Evolutionary conservation across 2,329 filamentous ascomycete genomes (phyloP).

Genomic region (Xylariaceae sp.): DNA sequence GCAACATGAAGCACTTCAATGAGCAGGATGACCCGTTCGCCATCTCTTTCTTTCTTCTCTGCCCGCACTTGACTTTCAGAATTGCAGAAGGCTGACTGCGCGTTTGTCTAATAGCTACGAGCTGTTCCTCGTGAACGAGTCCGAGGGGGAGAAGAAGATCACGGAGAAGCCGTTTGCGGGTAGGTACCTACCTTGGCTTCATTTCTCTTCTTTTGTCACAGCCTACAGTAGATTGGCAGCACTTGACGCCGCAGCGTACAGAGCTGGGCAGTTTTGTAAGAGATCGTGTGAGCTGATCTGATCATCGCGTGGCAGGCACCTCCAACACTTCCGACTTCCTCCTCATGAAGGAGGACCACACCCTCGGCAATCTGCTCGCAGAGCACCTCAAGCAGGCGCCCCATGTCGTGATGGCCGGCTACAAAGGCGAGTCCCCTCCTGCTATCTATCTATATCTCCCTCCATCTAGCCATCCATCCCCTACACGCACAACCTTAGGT

Average conservation of each 20-base stretch:
- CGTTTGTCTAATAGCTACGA: conserved; percentile 70
- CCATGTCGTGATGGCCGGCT: conserved; percentile 83
- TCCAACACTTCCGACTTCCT: conserved; percentile 94
- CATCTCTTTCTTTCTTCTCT: neutral
- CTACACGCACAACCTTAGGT: neutral
- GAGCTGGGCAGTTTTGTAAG: neutral
- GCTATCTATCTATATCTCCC: conserved; percentile 21
- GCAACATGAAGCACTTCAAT: conserved; percentile 11
- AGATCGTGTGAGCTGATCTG: too few relatives aligned
- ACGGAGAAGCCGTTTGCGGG: conserved; percentile 82
- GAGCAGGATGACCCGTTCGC: conserved; percentile 8
- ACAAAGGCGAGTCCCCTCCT: conserved; percentile 64
- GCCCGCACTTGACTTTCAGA: too few relatives aligned
- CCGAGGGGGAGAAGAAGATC: conserved; percentile 86
- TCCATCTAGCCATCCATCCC: too few relatives aligned
- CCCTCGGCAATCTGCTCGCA: conserved; percentile 81
- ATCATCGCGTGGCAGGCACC: conserved; percentile 57
- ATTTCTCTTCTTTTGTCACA: neutral
- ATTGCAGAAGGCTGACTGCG: neutral
- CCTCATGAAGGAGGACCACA: conserved; percentile 95
- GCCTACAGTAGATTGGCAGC: too few relatives aligned
- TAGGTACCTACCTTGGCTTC: conserved; percentile 31
- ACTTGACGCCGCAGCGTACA: conserved; percentile 4
- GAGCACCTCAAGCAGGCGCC: conserved; percentile 78
- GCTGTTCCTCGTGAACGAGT: conserved; percentile 67